Conservation (phyloP, 805 yeast species). For the Candida railenensis region DNA sequence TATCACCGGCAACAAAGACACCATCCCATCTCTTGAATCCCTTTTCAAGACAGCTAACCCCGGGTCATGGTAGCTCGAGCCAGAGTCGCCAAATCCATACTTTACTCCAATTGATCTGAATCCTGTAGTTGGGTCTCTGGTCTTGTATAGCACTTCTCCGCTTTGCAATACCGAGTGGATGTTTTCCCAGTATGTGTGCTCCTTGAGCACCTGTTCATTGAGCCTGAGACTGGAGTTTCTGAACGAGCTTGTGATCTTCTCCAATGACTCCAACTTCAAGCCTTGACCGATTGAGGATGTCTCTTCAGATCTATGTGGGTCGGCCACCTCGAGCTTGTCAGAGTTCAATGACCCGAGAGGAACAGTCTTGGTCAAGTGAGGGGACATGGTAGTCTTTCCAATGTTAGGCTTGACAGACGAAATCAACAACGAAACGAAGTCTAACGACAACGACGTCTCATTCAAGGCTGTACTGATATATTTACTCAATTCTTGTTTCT, state of each 20-base stretch:
- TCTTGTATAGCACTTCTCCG: constrained; percentile 65
- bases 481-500: constrained; percentile 52
- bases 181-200: constrained; percentile 64
- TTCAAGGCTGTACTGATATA: constrained; percentile 70
- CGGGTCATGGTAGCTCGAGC: constrained; percentile 69
- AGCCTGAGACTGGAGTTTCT: constrained; percentile 51
- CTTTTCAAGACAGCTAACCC: constrained; percentile 74
- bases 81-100: constrained; percentile 90
- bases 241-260: constrained; percentile 52
- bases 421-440: constrained; percentile 79
- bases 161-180: constrained; percentile 45
- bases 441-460: constrained; percentile 85
- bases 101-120: constrained; percentile 70
- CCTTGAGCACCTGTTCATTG: constrained; percentile 54
- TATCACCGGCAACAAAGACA: constrained; percentile 31
- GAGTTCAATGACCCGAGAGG: constrained; percentile 73
- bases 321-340: constrained; percentile 33
- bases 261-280: constrained; percentile 79
- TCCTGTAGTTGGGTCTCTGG: constrained; percentile 49
- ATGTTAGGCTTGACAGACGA: constrained; percentile 83
- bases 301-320: constrained; percentile 21
- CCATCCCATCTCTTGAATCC: constrained; percentile 25
- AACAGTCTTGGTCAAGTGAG: constrained; percentile 69
- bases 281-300: constrained; percentile 56
- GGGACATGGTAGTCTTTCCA: constrained; percentile 85